Percentiles rank a stretch among this genome's conserved stretches.
These are phyloP conservation scores for Ceratobasidium sp. DNA, from an alignment of 1,284 basidiomycete species.

Conservation along the genomic window DNA sequence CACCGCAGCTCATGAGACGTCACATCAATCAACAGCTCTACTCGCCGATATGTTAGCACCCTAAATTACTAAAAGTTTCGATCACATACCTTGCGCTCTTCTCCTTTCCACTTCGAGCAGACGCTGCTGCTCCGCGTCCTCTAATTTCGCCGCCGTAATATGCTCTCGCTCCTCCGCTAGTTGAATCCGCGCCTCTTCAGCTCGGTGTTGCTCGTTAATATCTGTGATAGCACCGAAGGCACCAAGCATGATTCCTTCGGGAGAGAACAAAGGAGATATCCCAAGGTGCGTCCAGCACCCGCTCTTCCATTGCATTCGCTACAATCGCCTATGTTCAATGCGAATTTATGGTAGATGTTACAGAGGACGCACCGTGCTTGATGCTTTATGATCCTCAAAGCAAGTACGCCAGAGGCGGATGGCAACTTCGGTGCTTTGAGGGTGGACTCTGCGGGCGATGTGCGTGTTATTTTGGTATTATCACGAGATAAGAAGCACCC, in stretches of 20 bases:
- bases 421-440: neutral
- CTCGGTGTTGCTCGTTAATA: constrained; percentile 53
- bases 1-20: constrained; percentile 53
- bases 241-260: constrained; percentile 9
- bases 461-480: neutral
- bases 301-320: constrained; percentile 32
- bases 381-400: constrained; percentile 12
- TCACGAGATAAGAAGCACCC: neutral
- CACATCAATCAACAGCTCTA: constrained; percentile 54
- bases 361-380: constrained; percentile 8
- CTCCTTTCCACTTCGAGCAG: constrained; percentile 52
- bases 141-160: constrained; percentile 51
- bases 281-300: constrained; percentile 20
- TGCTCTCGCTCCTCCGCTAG: constrained; percentile 53
- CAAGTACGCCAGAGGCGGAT: constrained; percentile 24
- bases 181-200: constrained; percentile 51
- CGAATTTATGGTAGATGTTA: neutral
- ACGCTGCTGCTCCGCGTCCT: constrained; percentile 47
- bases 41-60: neutral
- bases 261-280: constrained; percentile 5
- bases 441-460: constrained; percentile 4
- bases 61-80: neutral
- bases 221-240: constrained; percentile 46
- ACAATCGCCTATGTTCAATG: neutral
- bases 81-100: constrained; percentile 51